These are phyloP conservation scores for Isatis tinctoria DNA, from an alignment of 345 rosid species.

Conservation along the genomic window DNA sequence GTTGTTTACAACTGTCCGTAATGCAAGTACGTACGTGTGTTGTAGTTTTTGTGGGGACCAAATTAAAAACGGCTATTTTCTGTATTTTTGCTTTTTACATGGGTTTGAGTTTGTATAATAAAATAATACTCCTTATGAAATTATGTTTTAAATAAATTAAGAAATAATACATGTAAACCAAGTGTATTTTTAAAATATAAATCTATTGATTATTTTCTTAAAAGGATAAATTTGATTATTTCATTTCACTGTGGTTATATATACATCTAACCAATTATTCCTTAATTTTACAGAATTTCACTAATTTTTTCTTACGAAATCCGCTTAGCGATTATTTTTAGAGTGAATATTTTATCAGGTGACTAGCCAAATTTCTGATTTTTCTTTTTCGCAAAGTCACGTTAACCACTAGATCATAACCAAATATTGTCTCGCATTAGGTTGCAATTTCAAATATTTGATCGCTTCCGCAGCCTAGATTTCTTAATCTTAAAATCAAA, in stretches of 20 bases:
- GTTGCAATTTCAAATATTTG: no score
- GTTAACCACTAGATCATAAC: no score
- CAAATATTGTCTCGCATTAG: no score
- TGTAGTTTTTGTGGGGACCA: constrained; percentile 19
- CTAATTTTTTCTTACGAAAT: no score
- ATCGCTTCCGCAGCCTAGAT: no score
- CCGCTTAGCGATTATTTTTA: no score
- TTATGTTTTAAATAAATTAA: no score
- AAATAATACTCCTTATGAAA: background rate
- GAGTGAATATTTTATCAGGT: no score
- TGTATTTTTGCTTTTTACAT: background rate
- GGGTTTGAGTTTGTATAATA: background rate
- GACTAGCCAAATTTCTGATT: no score
- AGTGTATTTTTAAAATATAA: background rate
- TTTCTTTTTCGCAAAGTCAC: no score
- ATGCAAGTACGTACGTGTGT: constrained; percentile 5
- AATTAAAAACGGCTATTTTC: background rate
- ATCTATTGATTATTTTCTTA: background rate
- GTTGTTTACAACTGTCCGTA: background rate
- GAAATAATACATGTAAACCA: background rate
- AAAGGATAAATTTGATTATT: background rate
- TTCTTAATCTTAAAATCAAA: no score
- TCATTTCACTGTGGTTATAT: background rate
- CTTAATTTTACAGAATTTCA: background rate
- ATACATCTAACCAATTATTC: background rate